These are phyloP conservation scores for Thermomucor indicae-seudaticae DNA, from an alignment of 371 early-diverging fungal genomes.

Conservation along the genomic window DNA sequence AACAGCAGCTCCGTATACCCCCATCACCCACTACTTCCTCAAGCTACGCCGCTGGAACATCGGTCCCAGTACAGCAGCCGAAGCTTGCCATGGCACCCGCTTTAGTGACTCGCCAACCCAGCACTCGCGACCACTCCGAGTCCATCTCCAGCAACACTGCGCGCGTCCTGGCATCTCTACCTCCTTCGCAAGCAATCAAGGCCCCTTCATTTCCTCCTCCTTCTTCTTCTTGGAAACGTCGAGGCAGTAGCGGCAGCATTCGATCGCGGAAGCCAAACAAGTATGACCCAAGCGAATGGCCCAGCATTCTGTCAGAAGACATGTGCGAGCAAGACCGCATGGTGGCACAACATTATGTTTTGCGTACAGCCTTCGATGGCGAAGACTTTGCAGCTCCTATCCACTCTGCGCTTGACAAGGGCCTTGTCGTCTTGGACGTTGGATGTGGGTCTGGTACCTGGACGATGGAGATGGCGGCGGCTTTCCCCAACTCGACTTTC, in stretches of 20 bases:
- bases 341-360: slow-evolving; percentile 43
- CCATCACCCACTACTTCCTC: neutral
- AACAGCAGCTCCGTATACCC: neutral
- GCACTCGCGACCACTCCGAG: neutral
- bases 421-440: slow-evolving; percentile 36
- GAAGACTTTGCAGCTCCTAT: slow-evolving; percentile 36
- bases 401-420: slow-evolving; percentile 28
- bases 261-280: slow-evolving; percentile 2
- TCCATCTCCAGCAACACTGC: neutral
- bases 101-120: neutral
- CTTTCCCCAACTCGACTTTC: slow-evolving; percentile 34
- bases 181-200: neutral
- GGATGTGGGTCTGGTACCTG: slow-evolving; percentile 48
- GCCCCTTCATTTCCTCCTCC: neutral
- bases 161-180: neutral
- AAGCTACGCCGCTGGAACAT: neutral
- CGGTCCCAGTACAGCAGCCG: neutral
- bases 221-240: neutral
- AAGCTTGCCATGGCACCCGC: neutral
- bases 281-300: slow-evolving; percentile 17
- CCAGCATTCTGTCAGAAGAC: slow-evolving; percentile 27
- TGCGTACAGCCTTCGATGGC: slow-evolving; percentile 39
- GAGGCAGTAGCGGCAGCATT: neutral
- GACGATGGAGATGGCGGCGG: slow-evolving; percentile 46
- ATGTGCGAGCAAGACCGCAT: slow-evolving; percentile 41